Percentiles rank a stretch among this genome's conserved stretches.
Conservation (phyloP, 2,329 filamentous ascomycete species). For the Aureobasidium sp. region DNA sequence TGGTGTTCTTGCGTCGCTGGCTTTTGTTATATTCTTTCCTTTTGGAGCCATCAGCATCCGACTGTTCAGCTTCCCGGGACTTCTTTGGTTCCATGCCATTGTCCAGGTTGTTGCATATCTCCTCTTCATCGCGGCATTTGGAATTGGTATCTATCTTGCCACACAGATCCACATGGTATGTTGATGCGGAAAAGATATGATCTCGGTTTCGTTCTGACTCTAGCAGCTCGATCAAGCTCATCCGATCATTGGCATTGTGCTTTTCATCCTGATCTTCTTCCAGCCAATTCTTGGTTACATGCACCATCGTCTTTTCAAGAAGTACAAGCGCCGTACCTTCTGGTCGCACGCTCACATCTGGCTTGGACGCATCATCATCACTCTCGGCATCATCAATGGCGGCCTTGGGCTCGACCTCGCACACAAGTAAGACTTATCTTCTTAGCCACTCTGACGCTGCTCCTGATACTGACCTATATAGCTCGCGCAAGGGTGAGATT, state of each 20-base stretch:
- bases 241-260: conserved; percentile 45
- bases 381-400: conserved; percentile 13
- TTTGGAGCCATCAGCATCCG: conserved; percentile 35
- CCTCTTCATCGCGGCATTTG: conserved; percentile 40
- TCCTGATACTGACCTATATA: not conserved
- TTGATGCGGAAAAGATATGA: not conserved
- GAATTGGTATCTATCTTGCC: conserved; percentile 43
- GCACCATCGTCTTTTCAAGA: conserved; percentile 44
- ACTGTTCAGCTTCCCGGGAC: conserved; percentile 32
- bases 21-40: conserved; percentile 38
- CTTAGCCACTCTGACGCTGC: no score
- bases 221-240: conserved; percentile 34
- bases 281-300: conserved; percentile 44
- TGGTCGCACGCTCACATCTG: conserved; percentile 29
- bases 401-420: conserved; percentile 12
- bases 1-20: conserved; percentile 33
- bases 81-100: conserved; percentile 36
- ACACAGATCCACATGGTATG: conserved; percentile 26
- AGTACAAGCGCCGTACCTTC: conserved; percentile 34
- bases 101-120: conserved; percentile 42
- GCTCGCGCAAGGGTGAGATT: conserved; percentile 22
- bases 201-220: not conserved
- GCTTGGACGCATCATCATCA: conserved; percentile 18
- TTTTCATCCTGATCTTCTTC: conserved; percentile 44
- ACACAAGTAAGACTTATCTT: not conserved